Conservation (phyloP, 2,329 filamentous ascomycete genomes). For the Tolypocladium tropicale region DNA sequence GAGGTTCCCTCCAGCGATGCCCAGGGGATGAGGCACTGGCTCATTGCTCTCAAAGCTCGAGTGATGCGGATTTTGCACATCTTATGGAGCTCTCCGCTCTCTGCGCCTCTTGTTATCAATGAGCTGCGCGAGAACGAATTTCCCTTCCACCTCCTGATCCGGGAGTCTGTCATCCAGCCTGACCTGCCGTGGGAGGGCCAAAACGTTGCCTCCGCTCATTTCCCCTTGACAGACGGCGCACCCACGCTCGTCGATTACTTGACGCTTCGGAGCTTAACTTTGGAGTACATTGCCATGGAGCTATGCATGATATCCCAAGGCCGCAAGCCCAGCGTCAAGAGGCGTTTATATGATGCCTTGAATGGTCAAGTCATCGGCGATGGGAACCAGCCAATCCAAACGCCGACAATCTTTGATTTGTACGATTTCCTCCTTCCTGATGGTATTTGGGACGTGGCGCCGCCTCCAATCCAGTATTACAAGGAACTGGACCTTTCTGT, state of each 20-base stretch:
- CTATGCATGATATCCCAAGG: slow-evolving; percentile 66
- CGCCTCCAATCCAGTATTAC: slow-evolving; percentile 50
- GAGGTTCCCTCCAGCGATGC: slow-evolving; percentile 56
- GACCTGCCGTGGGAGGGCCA: slow-evolving; percentile 66
- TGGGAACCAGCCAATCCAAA: slow-evolving; percentile 53
- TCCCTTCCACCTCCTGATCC: slow-evolving; percentile 65
- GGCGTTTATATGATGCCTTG: slow-evolving; percentile 60
- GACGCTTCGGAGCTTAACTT: slow-evolving; percentile 61
- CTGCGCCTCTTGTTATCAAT: slow-evolving; percentile 61
- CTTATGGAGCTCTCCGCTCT: slow-evolving; percentile 76
- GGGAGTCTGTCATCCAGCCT: slow-evolving; percentile 59
- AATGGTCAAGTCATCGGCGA: slow-evolving; percentile 63
- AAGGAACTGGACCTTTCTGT: slow-evolving; percentile 55
- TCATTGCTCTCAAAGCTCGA: slow-evolving; percentile 57
- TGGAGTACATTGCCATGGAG: slow-evolving; percentile 80
- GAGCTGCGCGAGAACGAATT: slow-evolving; percentile 75
- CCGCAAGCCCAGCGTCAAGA: slow-evolving; percentile 59
- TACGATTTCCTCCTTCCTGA: slow-evolving; percentile 71
- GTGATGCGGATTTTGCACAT: slow-evolving; percentile 65
- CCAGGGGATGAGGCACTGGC: slow-evolving; percentile 54
- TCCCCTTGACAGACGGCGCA: slow-evolving; percentile 59
- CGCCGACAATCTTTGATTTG: slow-evolving; percentile 77
- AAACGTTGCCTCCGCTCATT: slow-evolving; percentile 48
- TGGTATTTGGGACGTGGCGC: slow-evolving; percentile 36
- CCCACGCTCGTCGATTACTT: slow-evolving; percentile 69